These are phyloP conservation scores for Exserohilum turcica DNA, from an alignment of 2,329 filamentous ascomycete species.

Conservation along the genomic window DNA sequence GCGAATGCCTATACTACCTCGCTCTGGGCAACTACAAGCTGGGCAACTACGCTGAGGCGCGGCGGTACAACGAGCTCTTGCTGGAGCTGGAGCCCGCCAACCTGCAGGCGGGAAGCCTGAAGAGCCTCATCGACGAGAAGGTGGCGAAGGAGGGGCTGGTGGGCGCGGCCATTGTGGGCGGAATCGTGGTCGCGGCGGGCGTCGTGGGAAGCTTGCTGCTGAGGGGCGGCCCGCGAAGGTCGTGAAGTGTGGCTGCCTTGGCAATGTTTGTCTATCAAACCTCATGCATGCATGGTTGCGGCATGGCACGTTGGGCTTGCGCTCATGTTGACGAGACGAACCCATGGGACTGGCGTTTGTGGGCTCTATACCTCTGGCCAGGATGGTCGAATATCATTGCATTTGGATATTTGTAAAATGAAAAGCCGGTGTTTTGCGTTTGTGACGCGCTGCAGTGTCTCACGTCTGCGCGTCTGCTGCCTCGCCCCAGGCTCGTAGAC, in stretches of 20 bases:
- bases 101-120: conserved; percentile 85
- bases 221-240: conserved; percentile 69
- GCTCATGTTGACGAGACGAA: conserved; percentile 7
- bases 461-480: not conserved
- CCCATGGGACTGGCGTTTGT: conserved; percentile 36
- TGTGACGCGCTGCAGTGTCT: not conserved
- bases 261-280: not conserved
- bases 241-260: conserved; percentile 31
- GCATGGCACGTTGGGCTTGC: not conserved
- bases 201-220: conserved; percentile 87
- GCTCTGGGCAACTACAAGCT: conserved; percentile 98
- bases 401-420: conserved; percentile 15
- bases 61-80: conserved; percentile 91
- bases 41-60: conserved; percentile 93
- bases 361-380: conserved; percentile 26
- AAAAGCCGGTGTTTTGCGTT: not conserved
- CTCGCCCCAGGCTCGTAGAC: not conserved
- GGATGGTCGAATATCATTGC: conserved; percentile 15
- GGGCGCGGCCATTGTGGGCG: conserved; percentile 93
- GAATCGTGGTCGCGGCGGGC: conserved; percentile 90
- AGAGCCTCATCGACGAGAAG: conserved; percentile 90
- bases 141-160: conserved; percentile 92
- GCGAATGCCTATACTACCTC: conserved; percentile 98
- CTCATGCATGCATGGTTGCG: not conserved
- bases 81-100: conserved; percentile 91